A percentile compares a stretch with the other conserved stretches of the same genome.
Evolutionary conservation across 306 rosid genomes (phyloP).

Genomic region (Fagus crenata): DNA sequence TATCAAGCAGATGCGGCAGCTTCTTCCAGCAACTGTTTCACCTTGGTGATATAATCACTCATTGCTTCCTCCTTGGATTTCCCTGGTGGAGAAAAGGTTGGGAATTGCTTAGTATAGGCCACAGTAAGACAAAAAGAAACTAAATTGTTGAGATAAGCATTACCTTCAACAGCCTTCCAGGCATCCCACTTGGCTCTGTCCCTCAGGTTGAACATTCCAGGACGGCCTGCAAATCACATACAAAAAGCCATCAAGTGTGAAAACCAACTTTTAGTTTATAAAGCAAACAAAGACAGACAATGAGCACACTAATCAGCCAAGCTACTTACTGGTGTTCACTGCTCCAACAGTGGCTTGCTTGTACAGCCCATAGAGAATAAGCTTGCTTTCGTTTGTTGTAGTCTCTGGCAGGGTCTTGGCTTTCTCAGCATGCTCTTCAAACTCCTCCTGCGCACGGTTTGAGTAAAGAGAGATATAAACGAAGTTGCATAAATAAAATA

Average conservation of each 20-base stretch:
- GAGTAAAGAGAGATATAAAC: neutral
- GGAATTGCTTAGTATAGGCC: neutral
- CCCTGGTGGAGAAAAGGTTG: slow-evolving; percentile 41
- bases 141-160: slow-evolving; percentile 1
- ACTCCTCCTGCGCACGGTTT: slow-evolving; percentile 67
- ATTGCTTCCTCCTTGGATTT: slow-evolving; percentile 89
- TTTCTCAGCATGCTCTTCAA: slow-evolving; percentile 79
- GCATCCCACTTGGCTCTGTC: slow-evolving; percentile 99
- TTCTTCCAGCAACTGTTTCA: slow-evolving; percentile 83
- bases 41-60: slow-evolving; percentile 86
- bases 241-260: slow-evolving; percentile 21
- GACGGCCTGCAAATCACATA: slow-evolving; percentile 66
- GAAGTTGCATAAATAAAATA: neutral
- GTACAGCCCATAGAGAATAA: slow-evolving; percentile 83
- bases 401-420: slow-evolving; percentile 70
- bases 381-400: slow-evolving; percentile 68
- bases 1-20: slow-evolving; percentile 56
- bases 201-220: slow-evolving; percentile 78
- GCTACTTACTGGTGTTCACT: slow-evolving; percentile 63
- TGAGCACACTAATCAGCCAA: neutral
- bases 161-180: slow-evolving; percentile 96
- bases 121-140: neutral
- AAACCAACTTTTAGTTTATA: neutral
- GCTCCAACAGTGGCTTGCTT: slow-evolving; percentile 93
- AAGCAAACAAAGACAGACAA: slow-evolving; percentile 3